Evolutionary conservation across 805 yeast genomes (phyloP), one percentile per base, ranked within the genome.

Genomic region (Suhomyces faveliae): DNA sequence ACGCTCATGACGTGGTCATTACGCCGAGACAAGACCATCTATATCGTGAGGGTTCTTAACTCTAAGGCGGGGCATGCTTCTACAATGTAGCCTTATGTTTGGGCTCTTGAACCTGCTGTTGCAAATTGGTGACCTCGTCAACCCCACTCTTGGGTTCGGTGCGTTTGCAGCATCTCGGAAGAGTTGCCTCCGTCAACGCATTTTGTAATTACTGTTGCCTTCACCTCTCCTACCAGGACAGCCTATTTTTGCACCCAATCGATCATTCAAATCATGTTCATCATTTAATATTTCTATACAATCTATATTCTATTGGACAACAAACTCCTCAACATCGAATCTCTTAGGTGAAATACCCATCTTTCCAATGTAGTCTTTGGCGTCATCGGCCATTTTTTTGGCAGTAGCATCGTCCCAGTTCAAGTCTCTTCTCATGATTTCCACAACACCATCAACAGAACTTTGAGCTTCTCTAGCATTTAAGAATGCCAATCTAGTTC

Each of bases 401-500:
- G 83, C 81, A 51, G 83, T 77, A 12, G 70, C 74, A 39, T 74
- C 73, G 55, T 74, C 75, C 98, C 98, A 91, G 42, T 79, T 70
- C 52, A 87, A 76, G 66, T 87, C 94, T 45, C 79, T 74, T 56
- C 83, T 90, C 94, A 91, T 87, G 54, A 89, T 78, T 57, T 87
- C 86, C 44, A 87, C 90, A 33, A 92, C 96, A 52, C 85, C 86
- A 53, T 89, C 95, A 48, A 91, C 83, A 12, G 95, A 87, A 44
- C 72, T 76, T 53, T 83, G 71, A 11, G 97, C 96, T 54, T 86
- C 89, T 66, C 82, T 82, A 37, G 94, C 88, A 70, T 91, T 91
- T 64, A 91, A 76, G 74, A 90, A 92, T 2, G 96, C 96, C 64
- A 89, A 82, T 70, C 98, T 83, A 46, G 92, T 84, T 77, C 98